These are phyloP conservation scores for Globisporangium echinulatum DNA, from an alignment of 352 stramenopile genomes.

Conservation along the genomic window DNA sequence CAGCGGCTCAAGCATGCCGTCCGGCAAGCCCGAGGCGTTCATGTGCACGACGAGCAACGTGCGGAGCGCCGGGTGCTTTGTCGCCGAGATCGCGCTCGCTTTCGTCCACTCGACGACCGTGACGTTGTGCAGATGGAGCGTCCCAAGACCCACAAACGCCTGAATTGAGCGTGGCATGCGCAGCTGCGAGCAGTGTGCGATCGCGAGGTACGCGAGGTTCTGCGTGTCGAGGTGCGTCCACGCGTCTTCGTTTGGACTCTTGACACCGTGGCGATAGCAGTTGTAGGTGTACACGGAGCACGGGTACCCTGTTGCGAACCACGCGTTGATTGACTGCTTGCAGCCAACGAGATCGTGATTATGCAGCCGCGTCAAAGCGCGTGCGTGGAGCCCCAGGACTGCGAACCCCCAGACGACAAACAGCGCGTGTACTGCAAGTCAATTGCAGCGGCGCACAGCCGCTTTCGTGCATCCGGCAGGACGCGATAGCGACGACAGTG, in stretches of 20 bases:
- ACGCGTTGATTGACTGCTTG: background rate
- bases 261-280: background rate
- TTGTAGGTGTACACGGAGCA: slow-evolving; percentile 20
- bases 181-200: slow-evolving; percentile 6
- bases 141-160: slow-evolving; percentile 18
- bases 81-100: background rate
- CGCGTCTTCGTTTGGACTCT: background rate
- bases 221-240: background rate
- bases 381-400: no score
- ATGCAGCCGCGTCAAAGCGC: no score
- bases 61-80: background rate
- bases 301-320: slow-evolving; percentile 16
- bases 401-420: no score
- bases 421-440: no score
- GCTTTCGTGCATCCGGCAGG: no score
- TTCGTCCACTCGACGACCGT: slow-evolving; percentile 14
- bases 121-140: slow-evolving; percentile 26
- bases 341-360: no score
- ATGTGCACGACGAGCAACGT: background rate
- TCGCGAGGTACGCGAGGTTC: slow-evolving; percentile 7
- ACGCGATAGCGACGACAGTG: no score
- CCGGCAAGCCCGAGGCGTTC: slow-evolving; percentile 4
- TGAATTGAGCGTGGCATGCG: slow-evolving; percentile 11
- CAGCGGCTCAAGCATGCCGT: slow-evolving; percentile 5
- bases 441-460: no score